phyloP scores from a whole-genome alignment of 495 filamentous ascomycete genomes.

The Tuber melanosporum region DNA sequence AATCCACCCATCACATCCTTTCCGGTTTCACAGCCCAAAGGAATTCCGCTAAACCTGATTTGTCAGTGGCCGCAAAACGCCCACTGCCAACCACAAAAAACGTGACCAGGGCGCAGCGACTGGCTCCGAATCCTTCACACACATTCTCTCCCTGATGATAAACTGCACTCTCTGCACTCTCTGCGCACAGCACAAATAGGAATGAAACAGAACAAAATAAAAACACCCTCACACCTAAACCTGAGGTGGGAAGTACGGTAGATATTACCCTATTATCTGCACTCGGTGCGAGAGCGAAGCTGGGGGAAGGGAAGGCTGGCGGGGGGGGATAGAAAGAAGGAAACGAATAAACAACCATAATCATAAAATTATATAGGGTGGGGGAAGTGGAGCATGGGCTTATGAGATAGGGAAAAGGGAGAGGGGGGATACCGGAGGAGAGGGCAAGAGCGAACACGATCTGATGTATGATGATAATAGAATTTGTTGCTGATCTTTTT shows the following conservation, averaged over 20 bases:
- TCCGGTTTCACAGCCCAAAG: slow-evolving; percentile 18
- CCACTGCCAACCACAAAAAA: slow-evolving; percentile 35
- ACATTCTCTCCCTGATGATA: background rate
- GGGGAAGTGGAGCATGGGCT: background rate
- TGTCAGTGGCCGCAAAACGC: slow-evolving; percentile 18
- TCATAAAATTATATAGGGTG: background rate
- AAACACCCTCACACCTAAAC: background rate
- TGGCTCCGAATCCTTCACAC: background rate
- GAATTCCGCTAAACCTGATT: background rate
- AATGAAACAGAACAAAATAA: background rate
- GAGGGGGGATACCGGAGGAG: background rate
- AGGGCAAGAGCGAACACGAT: background rate
- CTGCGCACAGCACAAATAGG: background rate
- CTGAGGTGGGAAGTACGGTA: background rate
- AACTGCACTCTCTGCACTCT: background rate
- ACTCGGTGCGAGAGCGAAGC: background rate
- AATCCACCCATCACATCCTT: background rate
- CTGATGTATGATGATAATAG: background rate
- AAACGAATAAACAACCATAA: background rate
- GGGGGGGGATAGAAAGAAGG: background rate
- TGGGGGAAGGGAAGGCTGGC: background rate
- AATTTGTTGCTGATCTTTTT: background rate
- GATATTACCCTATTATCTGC: background rate
- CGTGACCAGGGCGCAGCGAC: slow-evolving; percentile 19
- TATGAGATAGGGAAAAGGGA: background rate